Conservation (phyloP, 352 stramenopile species). For the Globisporangium nunn region DNA sequence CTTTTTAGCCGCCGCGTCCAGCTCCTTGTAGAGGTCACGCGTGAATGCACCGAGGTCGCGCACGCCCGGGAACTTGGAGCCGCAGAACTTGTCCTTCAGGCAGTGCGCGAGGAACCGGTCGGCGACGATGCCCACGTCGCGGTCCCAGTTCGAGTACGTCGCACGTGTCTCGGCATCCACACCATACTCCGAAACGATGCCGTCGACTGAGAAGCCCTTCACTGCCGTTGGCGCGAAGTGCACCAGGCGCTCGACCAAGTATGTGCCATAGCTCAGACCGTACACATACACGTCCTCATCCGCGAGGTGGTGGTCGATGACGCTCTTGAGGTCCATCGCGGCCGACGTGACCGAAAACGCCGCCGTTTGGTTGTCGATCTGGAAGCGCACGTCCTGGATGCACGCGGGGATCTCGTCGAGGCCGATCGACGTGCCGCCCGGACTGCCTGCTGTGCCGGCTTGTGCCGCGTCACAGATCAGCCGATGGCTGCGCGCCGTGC, state of each 20-base stretch:
- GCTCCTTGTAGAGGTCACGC: slow-evolving; percentile 35
- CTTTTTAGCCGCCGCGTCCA: slow-evolving; percentile 40
- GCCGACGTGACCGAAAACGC: slow-evolving; percentile 72
- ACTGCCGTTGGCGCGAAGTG: slow-evolving; percentile 40
- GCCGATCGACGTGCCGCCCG: slow-evolving; percentile 35
- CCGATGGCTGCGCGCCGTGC: slow-evolving; percentile 49
- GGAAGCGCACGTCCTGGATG: slow-evolving; percentile 65
- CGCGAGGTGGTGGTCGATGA: slow-evolving; percentile 35
- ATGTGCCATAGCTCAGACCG: slow-evolving; percentile 72
- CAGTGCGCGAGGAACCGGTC: slow-evolving; percentile 52
- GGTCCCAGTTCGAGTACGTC: slow-evolving; percentile 79
- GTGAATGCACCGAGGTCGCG: slow-evolving; percentile 41
- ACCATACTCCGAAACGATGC: slow-evolving; percentile 57
- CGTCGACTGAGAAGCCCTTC: slow-evolving; percentile 50
- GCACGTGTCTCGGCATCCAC: slow-evolving; percentile 41
- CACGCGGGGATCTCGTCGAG: slow-evolving; percentile 53
- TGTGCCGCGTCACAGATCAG: slow-evolving; percentile 47
- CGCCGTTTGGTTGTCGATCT: slow-evolving; percentile 63
- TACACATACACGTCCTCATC: slow-evolving; percentile 67
- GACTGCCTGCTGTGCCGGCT: slow-evolving; percentile 41
- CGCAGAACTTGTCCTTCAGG: slow-evolving; percentile 49
- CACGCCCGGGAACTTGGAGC: slow-evolving; percentile 51
- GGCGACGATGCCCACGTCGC: slow-evolving; percentile 56
- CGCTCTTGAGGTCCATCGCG: slow-evolving; percentile 49
- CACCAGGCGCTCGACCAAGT: slow-evolving; percentile 55